Conservation (phyloP, 164 flowering plant species). For the Vitis labrusca region DNA sequence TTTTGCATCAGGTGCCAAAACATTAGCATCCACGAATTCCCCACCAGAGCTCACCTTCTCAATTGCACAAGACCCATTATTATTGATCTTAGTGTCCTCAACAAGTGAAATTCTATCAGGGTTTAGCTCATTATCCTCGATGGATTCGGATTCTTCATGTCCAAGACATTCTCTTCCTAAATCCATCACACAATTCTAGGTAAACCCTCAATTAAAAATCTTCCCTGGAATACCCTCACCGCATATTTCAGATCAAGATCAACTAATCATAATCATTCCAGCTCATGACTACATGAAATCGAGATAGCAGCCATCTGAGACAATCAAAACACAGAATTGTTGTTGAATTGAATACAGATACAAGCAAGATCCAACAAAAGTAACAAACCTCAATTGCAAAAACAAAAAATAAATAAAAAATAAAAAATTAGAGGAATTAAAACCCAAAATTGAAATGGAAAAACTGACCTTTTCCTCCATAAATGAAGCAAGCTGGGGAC, state of each 20-base stretch:
- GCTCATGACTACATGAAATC: slow-evolving; percentile 2
- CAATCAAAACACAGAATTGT: no score
- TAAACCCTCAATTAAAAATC: background rate
- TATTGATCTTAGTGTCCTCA: slow-evolving; percentile 22
- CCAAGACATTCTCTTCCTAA: slow-evolving; percentile 36
- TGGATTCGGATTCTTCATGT: slow-evolving; percentile 16
- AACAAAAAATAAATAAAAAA: no score
- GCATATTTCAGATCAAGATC: slow-evolving; percentile 19
- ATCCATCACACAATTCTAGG: slow-evolving; percentile 32
- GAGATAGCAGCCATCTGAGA: background rate
- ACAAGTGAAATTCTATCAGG: slow-evolving; percentile 3
- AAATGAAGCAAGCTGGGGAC: slow-evolving; percentile 4
- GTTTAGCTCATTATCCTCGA: slow-evolving; percentile 33
- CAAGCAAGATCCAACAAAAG: background rate
- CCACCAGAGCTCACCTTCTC: slow-evolving; percentile 10
- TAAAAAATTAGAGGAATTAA: background rate
- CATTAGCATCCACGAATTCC: background rate
- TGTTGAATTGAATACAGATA: no score
- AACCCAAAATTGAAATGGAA: no score
- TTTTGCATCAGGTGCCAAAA: background rate
- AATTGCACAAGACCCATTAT: slow-evolving; percentile 31
- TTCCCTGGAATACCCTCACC: background rate
- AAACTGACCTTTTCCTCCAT: slow-evolving; percentile 1
- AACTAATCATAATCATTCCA: slow-evolving; percentile 21
- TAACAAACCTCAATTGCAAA: background rate